phyloP scores from a whole-genome alignment of 2,329 filamentous ascomycete species.

The Aspergillus quadricinctus region DNA sequence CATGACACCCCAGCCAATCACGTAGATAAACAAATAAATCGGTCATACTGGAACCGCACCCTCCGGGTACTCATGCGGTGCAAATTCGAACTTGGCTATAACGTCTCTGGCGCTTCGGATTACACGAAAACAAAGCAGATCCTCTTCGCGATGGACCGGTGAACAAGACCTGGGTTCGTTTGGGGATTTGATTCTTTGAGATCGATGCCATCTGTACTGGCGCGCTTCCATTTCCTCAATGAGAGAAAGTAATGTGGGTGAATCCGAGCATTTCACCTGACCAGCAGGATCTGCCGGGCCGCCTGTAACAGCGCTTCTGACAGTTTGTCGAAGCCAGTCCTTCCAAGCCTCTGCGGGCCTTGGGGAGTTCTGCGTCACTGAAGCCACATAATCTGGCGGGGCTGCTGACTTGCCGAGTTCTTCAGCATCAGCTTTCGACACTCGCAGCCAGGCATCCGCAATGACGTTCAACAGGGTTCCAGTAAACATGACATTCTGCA shows the following conservation, averaged over 20 bases:
- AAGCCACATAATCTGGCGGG: conserved; percentile 27
- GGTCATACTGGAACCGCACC: conserved; percentile 10
- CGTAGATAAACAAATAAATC: not conserved
- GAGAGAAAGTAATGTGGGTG: conserved; percentile 34
- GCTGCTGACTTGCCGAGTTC: conserved; percentile 34
- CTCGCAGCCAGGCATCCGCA: conserved; percentile 41
- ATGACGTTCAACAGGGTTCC: conserved; percentile 43
- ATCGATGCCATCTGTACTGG: conserved; percentile 40
- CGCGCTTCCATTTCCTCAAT: conserved; percentile 40
- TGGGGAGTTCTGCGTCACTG: conserved; percentile 21
- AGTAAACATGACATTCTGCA: conserved; percentile 46
- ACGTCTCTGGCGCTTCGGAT: conserved; percentile 31
- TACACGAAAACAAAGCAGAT: conserved; percentile 32
- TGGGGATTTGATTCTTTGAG: not conserved
- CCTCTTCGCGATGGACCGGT: conserved; percentile 19
- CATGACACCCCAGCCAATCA: not conserved
- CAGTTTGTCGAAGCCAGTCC: conserved; percentile 35
- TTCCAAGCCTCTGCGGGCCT: conserved; percentile 31
- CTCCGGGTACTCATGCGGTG: conserved; percentile 31
- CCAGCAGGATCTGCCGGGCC: conserved; percentile 21
- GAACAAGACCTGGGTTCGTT: not conserved
- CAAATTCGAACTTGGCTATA: conserved; percentile 33
- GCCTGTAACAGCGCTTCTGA: conserved; percentile 35
- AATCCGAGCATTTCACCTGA: conserved; percentile 24
- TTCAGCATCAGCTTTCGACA: conserved; percentile 32